Conservation (phyloP, 2,329 filamentous ascomycete species). For the Alternaria sp. region DNA sequence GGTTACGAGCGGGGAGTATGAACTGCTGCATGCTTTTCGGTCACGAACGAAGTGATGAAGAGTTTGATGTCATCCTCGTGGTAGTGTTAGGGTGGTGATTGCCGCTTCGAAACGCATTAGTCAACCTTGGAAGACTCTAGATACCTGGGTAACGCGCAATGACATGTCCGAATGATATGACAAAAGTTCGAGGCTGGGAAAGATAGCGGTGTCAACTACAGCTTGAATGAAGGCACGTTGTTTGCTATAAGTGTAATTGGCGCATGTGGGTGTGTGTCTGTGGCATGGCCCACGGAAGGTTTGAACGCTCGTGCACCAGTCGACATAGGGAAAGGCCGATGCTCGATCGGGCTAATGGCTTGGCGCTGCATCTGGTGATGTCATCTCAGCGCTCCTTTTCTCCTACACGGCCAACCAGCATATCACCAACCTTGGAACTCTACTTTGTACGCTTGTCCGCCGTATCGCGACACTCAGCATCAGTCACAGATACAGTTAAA, state of each 20-base stretch:
- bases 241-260: not conserved
- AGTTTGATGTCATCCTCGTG: too few relatives aligned
- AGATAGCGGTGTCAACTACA: not conserved
- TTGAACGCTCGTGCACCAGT: too few relatives aligned
- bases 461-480: not conserved
- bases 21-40: too few relatives aligned
- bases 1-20: too few relatives aligned
- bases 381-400: not conserved
- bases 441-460: not conserved
- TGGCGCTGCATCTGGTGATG: not conserved
- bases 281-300: not conserved
- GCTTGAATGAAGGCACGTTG: not conserved
- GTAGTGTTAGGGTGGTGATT: too few relatives aligned
- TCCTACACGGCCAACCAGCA: not conserved
- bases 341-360: not conserved
- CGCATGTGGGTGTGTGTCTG: not conserved
- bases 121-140: too few relatives aligned
- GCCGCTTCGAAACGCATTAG: too few relatives aligned
- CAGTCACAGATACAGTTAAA: not conserved
- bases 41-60: too few relatives aligned
- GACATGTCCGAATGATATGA: too few relatives aligned
- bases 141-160: too few relatives aligned
- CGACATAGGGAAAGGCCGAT: not conserved
- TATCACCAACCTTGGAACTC: not conserved
- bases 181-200: too few relatives aligned